Base-by-base conservation (phyloP, 805 yeast genomes). In the Wickerhamomyces xylosicus region DNA sequence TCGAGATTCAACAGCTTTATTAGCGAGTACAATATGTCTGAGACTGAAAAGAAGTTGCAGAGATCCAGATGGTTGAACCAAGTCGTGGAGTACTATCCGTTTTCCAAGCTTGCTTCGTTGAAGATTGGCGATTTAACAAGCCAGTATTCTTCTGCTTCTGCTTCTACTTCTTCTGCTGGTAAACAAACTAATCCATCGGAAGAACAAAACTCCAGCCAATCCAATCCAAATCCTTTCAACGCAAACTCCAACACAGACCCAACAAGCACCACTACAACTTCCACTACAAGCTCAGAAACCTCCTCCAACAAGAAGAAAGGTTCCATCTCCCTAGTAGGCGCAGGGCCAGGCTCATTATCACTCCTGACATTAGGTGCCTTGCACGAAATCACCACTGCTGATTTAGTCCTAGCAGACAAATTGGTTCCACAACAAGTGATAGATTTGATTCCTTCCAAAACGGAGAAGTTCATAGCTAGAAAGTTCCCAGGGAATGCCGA, bases 401-500 rank as follows among this genome's bases (percentile, higher is more conserved):
- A 90, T 56, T 61, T 85, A 41, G 71, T 90, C 3, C 63, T 90
- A 33, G 94, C 97, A 1, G 97, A 90, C 57, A 90, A 90, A 54
- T 68, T 90, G 19, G 97, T 90, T 0, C 97, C 97, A 3, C 84
- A 82, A 49, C 81, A 79, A 49, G 94, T 90, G 1, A 63, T 90
- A 28, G 85, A 80, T 34, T 61, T 89, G 16, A 79, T 90, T n/a
- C 97, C 97, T 0, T 57, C 71, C 22, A 67, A 68, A 22, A 84
- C 94, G 1, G 79, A 78, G 34, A 65, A 81, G 4, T 86, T 83
- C 55, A 87, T 90, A 42, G 97, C 97, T 2, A 71, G 86, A 32
- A 90, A 90, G 58, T 90, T 87, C 62, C 97, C 97, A 3, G 97
- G 97, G 1, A 90, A 90, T 56, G 97, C 97, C 1, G 96, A 87